These are phyloP conservation scores for Lasiodiplodia sp. DNA, from an alignment of 2,329 filamentous ascomycete species.

Conservation along the genomic window DNA sequence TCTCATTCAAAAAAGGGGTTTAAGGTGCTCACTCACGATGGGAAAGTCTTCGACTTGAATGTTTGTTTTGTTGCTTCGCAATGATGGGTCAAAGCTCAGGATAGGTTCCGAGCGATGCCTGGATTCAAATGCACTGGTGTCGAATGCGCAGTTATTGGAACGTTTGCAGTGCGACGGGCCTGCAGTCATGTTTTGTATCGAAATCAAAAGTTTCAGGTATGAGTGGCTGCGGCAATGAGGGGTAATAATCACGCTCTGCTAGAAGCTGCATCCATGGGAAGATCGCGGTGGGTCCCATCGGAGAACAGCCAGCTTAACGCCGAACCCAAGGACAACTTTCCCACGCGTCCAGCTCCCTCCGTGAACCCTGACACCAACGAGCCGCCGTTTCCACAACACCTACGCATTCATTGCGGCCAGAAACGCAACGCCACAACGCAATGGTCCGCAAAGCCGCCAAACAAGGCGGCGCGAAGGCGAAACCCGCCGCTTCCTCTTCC, in stretches of 20 bases:
- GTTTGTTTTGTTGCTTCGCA: constrained; percentile 21
- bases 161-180: neutral
- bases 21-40: constrained; percentile 23
- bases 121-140: constrained; percentile 22
- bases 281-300: neutral
- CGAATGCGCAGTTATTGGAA: constrained; percentile 10
- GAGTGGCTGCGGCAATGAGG: neutral
- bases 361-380: neutral
- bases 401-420: neutral
- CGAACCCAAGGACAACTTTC: constrained; percentile 20
- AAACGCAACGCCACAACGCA: neutral
- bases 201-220: neutral
- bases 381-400: neutral
- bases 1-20: constrained; percentile 28
- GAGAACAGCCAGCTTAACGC: constrained; percentile 23
- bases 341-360: neutral
- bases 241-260: neutral
- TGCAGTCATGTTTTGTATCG: neutral
- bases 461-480: constrained; percentile 1
- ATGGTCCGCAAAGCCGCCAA: constrained; percentile 29
- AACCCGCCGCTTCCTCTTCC: neutral
- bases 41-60: constrained; percentile 25
- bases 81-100: constrained; percentile 26
- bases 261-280: constrained; percentile 15
- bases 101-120: constrained; percentile 18